These are phyloP conservation scores for Chaetomium globosum DNA, from an alignment of 2,329 filamentous ascomycete genomes.

Conservation along the genomic window DNA sequence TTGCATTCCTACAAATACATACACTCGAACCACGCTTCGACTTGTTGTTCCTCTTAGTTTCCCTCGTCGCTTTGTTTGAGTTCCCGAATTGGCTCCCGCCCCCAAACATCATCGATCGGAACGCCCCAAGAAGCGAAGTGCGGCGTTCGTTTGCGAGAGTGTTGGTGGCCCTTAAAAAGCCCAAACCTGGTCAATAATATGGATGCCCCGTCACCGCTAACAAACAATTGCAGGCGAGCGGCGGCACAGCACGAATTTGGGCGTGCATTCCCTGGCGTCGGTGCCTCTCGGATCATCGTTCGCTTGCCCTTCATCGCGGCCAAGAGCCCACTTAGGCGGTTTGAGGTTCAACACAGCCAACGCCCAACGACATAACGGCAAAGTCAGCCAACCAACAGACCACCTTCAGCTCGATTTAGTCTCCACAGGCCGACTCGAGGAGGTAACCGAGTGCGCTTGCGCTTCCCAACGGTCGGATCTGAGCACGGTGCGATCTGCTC, in stretches of 20 bases:
- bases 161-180: slow-evolving; percentile 5
- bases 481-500: slow-evolving; percentile 6
- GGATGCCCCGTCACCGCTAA: background rate
- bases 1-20: slow-evolving; percentile 13
- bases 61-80: background rate
- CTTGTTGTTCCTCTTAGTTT: background rate
- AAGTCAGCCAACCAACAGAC: slow-evolving; percentile 11
- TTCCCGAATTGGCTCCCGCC: background rate
- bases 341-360: slow-evolving; percentile 19
- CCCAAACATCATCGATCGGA: background rate
- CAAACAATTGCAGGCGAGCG: slow-evolving; percentile 8
- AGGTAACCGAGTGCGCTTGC: background rate
- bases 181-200: background rate
- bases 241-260: slow-evolving; percentile 11
- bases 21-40: background rate
- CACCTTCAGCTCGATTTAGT: background rate
- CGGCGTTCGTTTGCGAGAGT: slow-evolving; percentile 1
- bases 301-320: slow-evolving; percentile 18
- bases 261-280: slow-evolving; percentile 9
- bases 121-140: background rate
- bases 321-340: slow-evolving; percentile 8
- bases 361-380: background rate
- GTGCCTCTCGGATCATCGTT: slow-evolving; percentile 22
- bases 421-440: background rate
- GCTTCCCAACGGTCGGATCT: slow-evolving; percentile 4